Percentiles rank a stretch among this genome's conserved stretches.
These are phyloP conservation scores for Cicer judaicum DNA, from an alignment of 306 rosid genomes.

Conservation along the genomic window DNA sequence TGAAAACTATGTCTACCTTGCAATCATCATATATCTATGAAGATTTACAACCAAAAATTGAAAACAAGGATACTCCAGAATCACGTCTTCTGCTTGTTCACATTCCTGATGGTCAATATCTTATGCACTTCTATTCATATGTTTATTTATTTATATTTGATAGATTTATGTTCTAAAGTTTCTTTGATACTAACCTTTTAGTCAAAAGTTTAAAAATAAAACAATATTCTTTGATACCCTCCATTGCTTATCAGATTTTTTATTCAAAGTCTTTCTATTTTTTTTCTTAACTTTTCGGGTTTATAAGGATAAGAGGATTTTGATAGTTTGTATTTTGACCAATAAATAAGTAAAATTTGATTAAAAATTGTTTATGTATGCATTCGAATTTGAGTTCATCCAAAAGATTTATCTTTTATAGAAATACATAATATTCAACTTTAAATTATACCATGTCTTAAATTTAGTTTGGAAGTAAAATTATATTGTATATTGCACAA, in stretches of 20 bases:
- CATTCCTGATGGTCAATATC: constrained; percentile 44
- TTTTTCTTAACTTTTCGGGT: too few species aligned
- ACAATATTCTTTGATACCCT: neutral
- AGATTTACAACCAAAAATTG: constrained; percentile 35
- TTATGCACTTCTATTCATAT: neutral
- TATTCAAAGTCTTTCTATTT: neutral
- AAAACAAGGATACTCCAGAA: constrained; percentile 32
- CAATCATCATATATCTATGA: constrained; percentile 14
- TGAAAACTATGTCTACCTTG: constrained; percentile 30
- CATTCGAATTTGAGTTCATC: too few species aligned
- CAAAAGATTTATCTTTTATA: too few species aligned
- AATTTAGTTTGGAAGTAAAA: neutral
- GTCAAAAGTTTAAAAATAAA: neutral
- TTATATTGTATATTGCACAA: neutral
- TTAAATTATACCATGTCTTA: neutral
- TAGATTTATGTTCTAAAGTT: neutral
- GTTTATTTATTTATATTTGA: neutral
- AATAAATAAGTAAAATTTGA: too few species aligned
- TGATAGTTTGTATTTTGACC: too few species aligned
- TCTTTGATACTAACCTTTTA: neutral
- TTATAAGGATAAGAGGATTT: too few species aligned
- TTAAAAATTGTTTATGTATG: too few species aligned
- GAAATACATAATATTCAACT: neutral
- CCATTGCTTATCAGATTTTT: constrained; percentile 8
- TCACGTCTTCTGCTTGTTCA: constrained; percentile 40